These are phyloP conservation scores for Dothidotthia symphoricarpi DNA, from an alignment of 2,329 filamentous ascomycete genomes.

Conservation along the genomic window DNA sequence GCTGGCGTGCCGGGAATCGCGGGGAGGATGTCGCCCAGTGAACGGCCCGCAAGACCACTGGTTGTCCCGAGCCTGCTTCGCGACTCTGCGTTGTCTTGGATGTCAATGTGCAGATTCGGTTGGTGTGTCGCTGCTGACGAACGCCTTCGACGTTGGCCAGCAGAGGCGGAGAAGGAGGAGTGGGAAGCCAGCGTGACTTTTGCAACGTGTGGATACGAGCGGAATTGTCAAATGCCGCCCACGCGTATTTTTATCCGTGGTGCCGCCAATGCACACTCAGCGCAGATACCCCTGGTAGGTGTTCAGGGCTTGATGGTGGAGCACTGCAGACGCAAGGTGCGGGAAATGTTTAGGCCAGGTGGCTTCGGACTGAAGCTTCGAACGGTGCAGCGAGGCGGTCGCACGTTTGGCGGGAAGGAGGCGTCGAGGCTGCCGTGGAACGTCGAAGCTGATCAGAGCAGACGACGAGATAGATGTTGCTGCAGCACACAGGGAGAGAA, in stretches of 20 bases:
- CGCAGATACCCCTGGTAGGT: too few species aligned
- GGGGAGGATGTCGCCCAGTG: conserved; percentile 36
- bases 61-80: conserved; percentile 33
- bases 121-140: conserved; percentile 41
- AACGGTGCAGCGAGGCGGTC: conserved; percentile 20
- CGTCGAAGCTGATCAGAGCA: conserved; percentile 13
- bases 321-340: conserved; percentile 18
- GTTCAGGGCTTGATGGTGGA: too few species aligned
- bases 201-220: conserved; percentile 21
- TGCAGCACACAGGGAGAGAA: conserved; percentile 11
- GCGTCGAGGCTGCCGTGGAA: conserved; percentile 20
- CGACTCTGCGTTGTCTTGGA: conserved; percentile 26
- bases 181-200: conserved; percentile 42
- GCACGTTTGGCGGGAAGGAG: conserved; percentile 16
- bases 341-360: conserved; percentile 26
- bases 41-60: conserved; percentile 34
- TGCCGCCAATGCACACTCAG: conserved; percentile 1
- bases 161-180: conserved; percentile 37
- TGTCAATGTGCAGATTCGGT: conserved; percentile 31
- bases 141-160: conserved; percentile 43
- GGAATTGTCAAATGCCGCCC: conserved; percentile 21
- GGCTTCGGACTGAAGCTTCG: conserved; percentile 20
- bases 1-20: conserved; percentile 41
- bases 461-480: conserved; percentile 8
- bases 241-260: conserved; percentile 22